A percentile compares a stretch with the other conserved stretches of the same genome.
Conservation (phyloP, 2,329 filamentous ascomycete genomes). For the Fusarium camptoceras region DNA sequence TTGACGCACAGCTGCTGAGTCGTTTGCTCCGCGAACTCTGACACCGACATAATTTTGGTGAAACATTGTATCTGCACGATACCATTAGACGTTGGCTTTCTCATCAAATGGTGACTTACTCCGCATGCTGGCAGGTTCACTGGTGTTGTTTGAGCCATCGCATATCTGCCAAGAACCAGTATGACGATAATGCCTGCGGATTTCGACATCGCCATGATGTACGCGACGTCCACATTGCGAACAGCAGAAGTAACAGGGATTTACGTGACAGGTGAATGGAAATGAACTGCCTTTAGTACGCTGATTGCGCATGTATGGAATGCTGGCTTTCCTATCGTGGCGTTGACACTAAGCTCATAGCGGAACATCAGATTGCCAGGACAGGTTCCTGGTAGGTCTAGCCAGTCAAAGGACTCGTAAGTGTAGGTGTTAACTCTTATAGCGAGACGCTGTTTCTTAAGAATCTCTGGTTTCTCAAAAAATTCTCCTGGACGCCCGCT, state of each 20-base stretch:
- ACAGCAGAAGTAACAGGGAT: background rate
- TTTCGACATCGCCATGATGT: background rate
- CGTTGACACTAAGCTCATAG: background rate
- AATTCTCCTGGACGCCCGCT: background rate
- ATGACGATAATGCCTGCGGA: background rate
- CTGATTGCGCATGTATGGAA: background rate
- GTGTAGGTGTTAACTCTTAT: background rate
- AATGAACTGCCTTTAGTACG: background rate
- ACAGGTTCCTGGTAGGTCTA: background rate
- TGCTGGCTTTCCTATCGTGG: background rate
- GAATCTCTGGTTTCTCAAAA: background rate
- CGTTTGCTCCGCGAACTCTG: background rate
- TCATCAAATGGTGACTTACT: background rate
- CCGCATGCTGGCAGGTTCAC: background rate
- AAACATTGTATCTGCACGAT: background rate
- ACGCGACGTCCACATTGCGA: background rate
- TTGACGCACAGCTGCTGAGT: background rate
- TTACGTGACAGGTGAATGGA: accelerated
- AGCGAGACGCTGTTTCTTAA: background rate
- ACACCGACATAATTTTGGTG: background rate
- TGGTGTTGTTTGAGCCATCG: background rate
- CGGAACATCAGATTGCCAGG: background rate
- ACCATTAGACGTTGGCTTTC: background rate
- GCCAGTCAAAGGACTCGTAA: background rate
- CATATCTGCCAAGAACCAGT: background rate